Base-by-base conservation (phyloP, 2,329 filamentous ascomycete genomes). In the Aspergillus uvarum region DNA sequence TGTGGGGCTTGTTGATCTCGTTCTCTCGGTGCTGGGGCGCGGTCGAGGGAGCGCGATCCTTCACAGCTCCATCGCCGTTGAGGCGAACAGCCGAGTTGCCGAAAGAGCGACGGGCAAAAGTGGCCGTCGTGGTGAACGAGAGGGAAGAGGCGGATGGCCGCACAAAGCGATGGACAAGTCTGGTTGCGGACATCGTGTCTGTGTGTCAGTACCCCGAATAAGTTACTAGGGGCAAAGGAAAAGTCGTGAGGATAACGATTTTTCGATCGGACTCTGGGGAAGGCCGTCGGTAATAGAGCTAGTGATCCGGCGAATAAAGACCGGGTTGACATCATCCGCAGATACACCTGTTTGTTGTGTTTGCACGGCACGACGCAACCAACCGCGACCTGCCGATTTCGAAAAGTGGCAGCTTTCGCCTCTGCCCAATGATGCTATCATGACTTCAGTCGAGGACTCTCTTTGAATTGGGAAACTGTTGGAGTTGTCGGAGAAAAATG, bases 1-100 rank as follows among this genome's bases (percentile, higher is more conserved):
- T 88, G 31, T 84, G 72, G 1, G 82, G 77, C 75, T 84, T 87
- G 62, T 83, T 79, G 31, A 75, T 82, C 73, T 88, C 85, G 61
- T 78, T 78, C 65, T 84, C 80, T 65, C 85, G 80, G 70, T 86
- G 82, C 52, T 80, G 79, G 56, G 81, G 76, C 22, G 81, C 79
- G 11, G 80, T 86, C 64, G 84, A 81, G 60, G 84, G 81, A 62
- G 73, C 75, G 60, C 81, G 78, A 59, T 82, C 79, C 66, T 82
- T 83, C 63, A 79, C 71, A 68, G 82, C 83, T 64, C 79, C 71
- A 54, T 77, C 74, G 61, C 68, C 83, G 64, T 79, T 68, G 44
- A 68, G 59, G 31, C 69, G 72, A 58, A 71, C 62, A 62, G 66
- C 64, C 59, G 72, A 69, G 51, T 67, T 70, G 56, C 69, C 68